Evolutionary conservation across 1,284 basidiomycete species (phyloP).

Genomic region (Cutaneotrichosporon curvatum): DNA sequence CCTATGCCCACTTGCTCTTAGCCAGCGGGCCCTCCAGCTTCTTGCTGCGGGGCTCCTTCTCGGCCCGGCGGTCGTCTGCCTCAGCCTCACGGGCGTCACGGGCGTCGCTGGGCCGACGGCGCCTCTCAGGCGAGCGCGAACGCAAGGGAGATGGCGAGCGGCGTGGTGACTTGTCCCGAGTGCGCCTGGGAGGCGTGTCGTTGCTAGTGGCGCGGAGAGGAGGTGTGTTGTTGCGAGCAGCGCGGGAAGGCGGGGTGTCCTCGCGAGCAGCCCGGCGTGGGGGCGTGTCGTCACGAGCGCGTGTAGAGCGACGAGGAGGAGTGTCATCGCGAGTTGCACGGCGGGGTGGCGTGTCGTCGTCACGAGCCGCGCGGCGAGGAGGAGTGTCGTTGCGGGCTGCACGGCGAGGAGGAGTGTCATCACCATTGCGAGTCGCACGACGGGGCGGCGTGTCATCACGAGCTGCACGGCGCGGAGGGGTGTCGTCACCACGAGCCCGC

Average conservation of each 20-base stretch:
- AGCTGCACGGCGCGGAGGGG: background rate
- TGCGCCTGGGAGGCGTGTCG: background rate
- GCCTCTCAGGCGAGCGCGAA: conserved; percentile 6
- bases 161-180: background rate
- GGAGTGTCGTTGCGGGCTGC: conserved; percentile 8
- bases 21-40: conserved; percentile 16
- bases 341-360: conserved; percentile 2
- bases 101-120: background rate
- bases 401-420: conserved; percentile 2
- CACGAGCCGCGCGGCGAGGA: conserved; percentile 4
- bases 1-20: conserved; percentile 15
- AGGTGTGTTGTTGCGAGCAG: background rate
- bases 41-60: conserved; percentile 4
- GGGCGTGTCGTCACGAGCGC: too few relatives aligned
- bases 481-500: conserved; percentile 1
- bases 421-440: conserved; percentile 1
- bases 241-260: conserved; percentile 2
- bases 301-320: conserved; percentile 1
- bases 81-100: background rate
- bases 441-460: conserved; percentile 11
- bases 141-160: background rate
- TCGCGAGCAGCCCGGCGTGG: too few relatives aligned
- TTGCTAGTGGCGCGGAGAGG: background rate
- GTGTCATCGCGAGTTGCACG: background rate
- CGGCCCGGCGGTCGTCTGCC: background rate